A percentile compares a stretch with the other conserved stretches of the same genome.
phyloP scores from a whole-genome alignment of 2,329 filamentous ascomycete species.

The Trichoderma guizhouense region DNA sequence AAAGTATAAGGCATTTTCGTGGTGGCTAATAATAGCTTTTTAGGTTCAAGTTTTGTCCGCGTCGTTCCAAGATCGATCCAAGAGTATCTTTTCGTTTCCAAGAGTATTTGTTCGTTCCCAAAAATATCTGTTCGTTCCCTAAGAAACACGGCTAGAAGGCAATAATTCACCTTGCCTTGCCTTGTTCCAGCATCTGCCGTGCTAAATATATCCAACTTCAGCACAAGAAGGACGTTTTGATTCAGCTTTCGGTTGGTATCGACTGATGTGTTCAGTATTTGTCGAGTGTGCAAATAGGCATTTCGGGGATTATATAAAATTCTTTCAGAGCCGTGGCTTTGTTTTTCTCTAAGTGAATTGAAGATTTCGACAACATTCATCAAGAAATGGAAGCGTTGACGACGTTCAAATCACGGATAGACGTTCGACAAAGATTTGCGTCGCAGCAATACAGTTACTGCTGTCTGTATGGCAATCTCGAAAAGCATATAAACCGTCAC shows the following conservation, averaged over 20 bases:
- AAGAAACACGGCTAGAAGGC: neutral
- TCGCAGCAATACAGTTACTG: neutral
- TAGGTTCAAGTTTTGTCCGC: neutral
- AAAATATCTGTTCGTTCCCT: neutral
- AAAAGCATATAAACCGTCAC: neutral
- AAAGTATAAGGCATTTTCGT: neutral
- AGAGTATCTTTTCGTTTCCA: neutral
- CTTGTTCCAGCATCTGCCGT: neutral
- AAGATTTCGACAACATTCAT: neutral
- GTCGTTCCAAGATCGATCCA: neutral
- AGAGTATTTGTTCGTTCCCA: neutral
- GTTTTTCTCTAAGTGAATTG: neutral
- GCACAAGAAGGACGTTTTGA: neutral
- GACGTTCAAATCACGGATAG: neutral
- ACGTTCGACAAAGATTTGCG: neutral
- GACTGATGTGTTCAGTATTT: neutral
- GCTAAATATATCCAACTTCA: neutral
- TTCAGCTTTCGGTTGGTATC: neutral
- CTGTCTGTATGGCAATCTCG: neutral
- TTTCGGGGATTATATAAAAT: neutral
- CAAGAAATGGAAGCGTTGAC: neutral
- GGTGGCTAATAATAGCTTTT: neutral
- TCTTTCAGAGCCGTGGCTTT: neutral
- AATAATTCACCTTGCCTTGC: neutral
- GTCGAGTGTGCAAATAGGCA: neutral